phyloP scores from a whole-genome alignment of 306 rosid species.

The Lupinus albus region DNA sequence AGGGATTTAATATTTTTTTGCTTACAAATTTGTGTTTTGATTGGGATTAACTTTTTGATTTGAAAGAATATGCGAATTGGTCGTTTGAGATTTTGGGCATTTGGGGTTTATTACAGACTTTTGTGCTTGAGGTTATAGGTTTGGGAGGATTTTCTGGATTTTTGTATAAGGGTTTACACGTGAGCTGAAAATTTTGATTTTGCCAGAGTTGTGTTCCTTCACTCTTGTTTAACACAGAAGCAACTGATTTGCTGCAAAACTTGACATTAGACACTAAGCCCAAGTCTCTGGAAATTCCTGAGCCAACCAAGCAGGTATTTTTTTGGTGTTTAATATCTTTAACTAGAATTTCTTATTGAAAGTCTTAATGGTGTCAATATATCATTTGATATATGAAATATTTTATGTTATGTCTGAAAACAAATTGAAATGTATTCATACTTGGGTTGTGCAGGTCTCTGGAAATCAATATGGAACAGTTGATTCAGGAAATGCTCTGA shows the following conservation, averaged over 20 bases:
- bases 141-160: not conserved
- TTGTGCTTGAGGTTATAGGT: no score
- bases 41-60: constrained; percentile 18
- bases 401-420: not conserved
- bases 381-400: not conserved
- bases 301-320: constrained; percentile 75
- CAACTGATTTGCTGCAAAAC: constrained; percentile 90
- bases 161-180: no score
- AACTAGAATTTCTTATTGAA: not conserved
- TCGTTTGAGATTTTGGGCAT: not conserved
- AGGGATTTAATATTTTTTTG: not conserved
- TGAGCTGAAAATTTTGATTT: constrained; percentile 3
- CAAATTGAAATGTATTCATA: not conserved
- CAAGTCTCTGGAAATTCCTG: constrained; percentile 82
- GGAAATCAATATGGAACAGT: constrained; percentile 73
- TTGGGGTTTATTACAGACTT: no score
- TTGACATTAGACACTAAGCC: constrained; percentile 75
- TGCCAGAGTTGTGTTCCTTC: constrained; percentile 52
- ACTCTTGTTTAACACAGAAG: constrained; percentile 57
- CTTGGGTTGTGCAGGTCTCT: constrained; percentile 52
- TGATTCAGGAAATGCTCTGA: constrained; percentile 68
- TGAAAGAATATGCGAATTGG: not conserved
- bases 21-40: not conserved
- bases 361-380: not conserved
- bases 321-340: not conserved